Evolutionary conservation across 2,329 filamentous ascomycete genomes (phyloP).

Genomic region (Colletotrichum siamense): DNA sequence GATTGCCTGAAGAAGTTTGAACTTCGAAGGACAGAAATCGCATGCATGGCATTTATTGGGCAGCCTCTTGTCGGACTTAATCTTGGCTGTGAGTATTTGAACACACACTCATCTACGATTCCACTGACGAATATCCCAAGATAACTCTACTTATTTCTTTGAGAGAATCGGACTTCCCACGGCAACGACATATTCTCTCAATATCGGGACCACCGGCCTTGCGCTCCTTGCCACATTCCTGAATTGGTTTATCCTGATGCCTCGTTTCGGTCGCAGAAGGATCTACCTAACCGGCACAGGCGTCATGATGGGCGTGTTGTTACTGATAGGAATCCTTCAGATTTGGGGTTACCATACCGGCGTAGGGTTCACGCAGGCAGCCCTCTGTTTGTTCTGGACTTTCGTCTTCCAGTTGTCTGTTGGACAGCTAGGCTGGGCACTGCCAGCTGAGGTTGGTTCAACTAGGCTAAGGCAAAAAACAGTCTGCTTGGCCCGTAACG

Average conservation of each 20-base stretch:
- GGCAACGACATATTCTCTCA: slow-evolving; percentile 36
- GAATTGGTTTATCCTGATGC: slow-evolving; percentile 46
- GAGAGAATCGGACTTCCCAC: slow-evolving; percentile 38
- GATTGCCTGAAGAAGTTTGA: slow-evolving; percentile 47
- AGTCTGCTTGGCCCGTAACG: slow-evolving; percentile 34
- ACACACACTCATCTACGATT: neutral
- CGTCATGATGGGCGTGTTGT: slow-evolving; percentile 37
- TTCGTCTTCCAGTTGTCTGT: slow-evolving; percentile 15
- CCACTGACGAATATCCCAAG: neutral
- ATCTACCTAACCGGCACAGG: slow-evolving; percentile 49
- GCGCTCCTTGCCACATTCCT: slow-evolving; percentile 47
- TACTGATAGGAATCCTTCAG: slow-evolving; percentile 45
- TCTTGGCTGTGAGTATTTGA: slow-evolving; percentile 29
- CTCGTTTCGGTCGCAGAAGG: slow-evolving; percentile 47
- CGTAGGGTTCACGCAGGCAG: slow-evolving; percentile 35
- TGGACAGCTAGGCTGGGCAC: slow-evolving; percentile 25
- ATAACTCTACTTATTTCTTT: slow-evolving; percentile 45
- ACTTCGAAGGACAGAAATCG: slow-evolving; percentile 39
- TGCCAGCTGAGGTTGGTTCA: slow-evolving; percentile 34
- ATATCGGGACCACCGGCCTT: slow-evolving; percentile 44
- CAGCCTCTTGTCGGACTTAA: slow-evolving; percentile 30
- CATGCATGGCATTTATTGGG: slow-evolving; percentile 32
- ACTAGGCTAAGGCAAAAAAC: slow-evolving; percentile 37
- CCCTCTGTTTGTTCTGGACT: slow-evolving; percentile 25
- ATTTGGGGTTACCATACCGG: slow-evolving; percentile 34